A percentile compares a stretch with the other conserved stretches of the same genome.
Evolutionary conservation across 345 rosid genomes (phyloP).

Genomic region (Gossypium australe): DNA sequence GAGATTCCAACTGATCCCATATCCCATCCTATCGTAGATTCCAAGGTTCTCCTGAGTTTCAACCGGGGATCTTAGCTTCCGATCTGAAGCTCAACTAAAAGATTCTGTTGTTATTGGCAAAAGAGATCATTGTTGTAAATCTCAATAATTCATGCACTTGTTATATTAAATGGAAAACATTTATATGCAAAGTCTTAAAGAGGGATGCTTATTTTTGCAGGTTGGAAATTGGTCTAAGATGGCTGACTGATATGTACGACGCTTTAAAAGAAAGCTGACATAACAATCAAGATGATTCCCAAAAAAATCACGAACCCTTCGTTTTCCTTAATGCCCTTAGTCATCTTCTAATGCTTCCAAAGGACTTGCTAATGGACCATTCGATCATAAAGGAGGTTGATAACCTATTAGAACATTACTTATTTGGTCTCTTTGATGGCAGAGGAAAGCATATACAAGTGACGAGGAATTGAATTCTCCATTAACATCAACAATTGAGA

Average conservation of each 20-base stretch:
- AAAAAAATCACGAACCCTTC: neutral
- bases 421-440: neutral
- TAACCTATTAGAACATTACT: neutral
- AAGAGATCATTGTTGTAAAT: no score
- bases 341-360: constrained; percentile 1
- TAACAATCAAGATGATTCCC: neutral
- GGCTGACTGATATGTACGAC: neutral
- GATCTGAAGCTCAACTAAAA: neutral
- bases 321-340: neutral
- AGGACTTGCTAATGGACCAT: neutral
- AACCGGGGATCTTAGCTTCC: neutral
- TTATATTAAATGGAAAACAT: neutral
- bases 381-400: neutral
- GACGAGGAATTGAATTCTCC: neutral
- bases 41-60: neutral
- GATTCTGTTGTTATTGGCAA: neutral
- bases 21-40: no score
- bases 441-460: neutral
- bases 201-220: neutral
- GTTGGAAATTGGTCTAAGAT: constrained; percentile 1
- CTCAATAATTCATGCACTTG: no score
- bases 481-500: neutral
- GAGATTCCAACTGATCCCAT: no score
- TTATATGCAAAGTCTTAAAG: neutral
- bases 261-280: neutral